Conservation (phyloP, 805 yeast genomes). For the Ogataea nakhonphanomensis region DNA sequence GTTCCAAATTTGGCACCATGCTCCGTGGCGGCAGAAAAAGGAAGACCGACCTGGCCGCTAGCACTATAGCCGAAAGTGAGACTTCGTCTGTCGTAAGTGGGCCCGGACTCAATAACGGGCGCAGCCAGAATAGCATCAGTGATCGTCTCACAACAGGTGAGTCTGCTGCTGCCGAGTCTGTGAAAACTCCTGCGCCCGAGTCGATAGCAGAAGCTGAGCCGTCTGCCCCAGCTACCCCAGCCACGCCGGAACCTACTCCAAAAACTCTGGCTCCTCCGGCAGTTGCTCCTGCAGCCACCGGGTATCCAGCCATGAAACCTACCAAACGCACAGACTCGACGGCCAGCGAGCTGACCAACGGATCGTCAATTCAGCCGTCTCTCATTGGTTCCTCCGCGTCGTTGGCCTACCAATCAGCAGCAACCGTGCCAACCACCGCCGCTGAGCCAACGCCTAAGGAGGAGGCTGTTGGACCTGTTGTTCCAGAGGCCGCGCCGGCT, state of each 20-base stretch:
- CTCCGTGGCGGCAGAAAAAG: constrained; percentile 54
- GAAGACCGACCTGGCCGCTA: constrained; percentile 20
- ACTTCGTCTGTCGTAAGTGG: constrained; percentile 26
- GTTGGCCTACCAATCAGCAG: constrained; percentile 6
- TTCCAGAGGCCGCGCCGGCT: not conserved
- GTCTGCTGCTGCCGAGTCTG: constrained; percentile 1
- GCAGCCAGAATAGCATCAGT: constrained; percentile 1
- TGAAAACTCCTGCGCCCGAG: constrained; percentile 1
- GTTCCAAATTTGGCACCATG: constrained; percentile 73
- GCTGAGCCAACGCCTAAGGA: constrained; percentile 8
- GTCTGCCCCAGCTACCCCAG: constrained; percentile 2
- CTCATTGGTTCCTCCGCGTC: constrained; percentile 15
- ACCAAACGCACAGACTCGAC: constrained; percentile 29
- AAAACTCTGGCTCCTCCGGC: constrained; percentile 3
- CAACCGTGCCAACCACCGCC: constrained; percentile 19
- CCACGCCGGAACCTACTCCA: not conserved
- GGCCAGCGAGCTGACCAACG: constrained; percentile 16
- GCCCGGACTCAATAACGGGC: not conserved
- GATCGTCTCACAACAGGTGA: not conserved
- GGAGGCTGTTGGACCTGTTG: constrained; percentile 9
- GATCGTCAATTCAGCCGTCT: constrained; percentile 25
- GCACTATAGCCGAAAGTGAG: constrained; percentile 33
- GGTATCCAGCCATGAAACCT: constrained; percentile 31
- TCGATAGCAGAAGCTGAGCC: not conserved
- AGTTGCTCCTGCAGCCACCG: constrained; percentile 6